phyloP scores from a whole-genome alignment of 495 filamentous ascomycete species.

The Lepraria neglecta region DNA sequence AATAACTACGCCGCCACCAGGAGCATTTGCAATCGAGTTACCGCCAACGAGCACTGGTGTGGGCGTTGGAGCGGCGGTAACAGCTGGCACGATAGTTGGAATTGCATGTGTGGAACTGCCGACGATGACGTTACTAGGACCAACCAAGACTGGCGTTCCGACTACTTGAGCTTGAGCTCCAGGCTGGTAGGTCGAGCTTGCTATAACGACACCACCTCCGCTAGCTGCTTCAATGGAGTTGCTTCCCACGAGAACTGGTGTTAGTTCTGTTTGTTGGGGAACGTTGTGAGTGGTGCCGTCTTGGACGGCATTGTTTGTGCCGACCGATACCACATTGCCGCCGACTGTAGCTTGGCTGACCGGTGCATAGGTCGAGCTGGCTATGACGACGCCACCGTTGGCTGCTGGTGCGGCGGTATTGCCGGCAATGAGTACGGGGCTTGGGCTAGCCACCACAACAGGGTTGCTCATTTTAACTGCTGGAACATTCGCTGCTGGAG shows the following conservation, averaged over 20 bases:
- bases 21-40: not conserved
- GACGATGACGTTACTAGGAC: not conserved
- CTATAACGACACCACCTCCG: slow-evolving; percentile 3
- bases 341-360: slow-evolving; percentile 8
- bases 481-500: not conserved
- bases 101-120: slow-evolving; percentile 9
- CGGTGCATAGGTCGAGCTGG: slow-evolving; percentile 6
- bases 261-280: not conserved
- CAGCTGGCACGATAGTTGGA: not conserved
- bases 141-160: slow-evolving; percentile 2
- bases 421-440: not conserved
- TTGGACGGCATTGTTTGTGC: not conserved
- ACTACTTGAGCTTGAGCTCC: not conserved
- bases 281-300: slow-evolving; percentile 1
- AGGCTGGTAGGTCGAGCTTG: not conserved
- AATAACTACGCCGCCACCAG: slow-evolving; percentile 7
- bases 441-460: slow-evolving; percentile 1
- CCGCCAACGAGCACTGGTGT: slow-evolving; percentile 9
- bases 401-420: slow-evolving; percentile 1
- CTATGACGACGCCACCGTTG: not conserved
- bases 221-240: not conserved
- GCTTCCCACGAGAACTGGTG: not conserved
- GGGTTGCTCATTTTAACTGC: not conserved
- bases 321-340: not conserved
- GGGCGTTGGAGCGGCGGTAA: not conserved